Evolutionary conservation across 371 early-diverging fungal species (phyloP).

Genomic region (Circinella umbellata): DNA sequence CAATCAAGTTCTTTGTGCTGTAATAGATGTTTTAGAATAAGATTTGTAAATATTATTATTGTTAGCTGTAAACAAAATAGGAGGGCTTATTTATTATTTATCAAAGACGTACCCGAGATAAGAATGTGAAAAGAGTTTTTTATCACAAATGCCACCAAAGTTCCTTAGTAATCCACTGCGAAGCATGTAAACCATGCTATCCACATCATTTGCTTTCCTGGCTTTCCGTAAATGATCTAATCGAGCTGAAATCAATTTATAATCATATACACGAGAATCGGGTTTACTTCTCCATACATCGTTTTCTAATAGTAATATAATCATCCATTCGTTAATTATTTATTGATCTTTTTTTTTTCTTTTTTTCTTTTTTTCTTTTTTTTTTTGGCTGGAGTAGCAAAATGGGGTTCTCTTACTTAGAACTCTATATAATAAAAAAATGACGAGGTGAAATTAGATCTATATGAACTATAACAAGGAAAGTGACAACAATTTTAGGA

Average conservation of each 20-base stretch:
- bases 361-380: neutral
- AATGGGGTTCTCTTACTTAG: conserved; percentile 5
- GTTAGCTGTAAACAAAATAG: no score
- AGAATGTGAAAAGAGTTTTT: conserved; percentile 60
- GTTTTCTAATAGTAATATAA: conserved; percentile 37
- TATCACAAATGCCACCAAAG: conserved; percentile 75
- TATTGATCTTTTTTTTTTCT: neutral
- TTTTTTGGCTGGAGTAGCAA: neutral
- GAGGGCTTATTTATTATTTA: no score
- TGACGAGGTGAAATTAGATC: no score
- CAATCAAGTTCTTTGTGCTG: conserved; percentile 73
- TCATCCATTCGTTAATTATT: no score
- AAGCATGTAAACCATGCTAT: conserved; percentile 64
- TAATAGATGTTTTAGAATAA: neutral
- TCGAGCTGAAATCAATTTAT: conserved; percentile 62
- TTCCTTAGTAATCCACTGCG: conserved; percentile 71
- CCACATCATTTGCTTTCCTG: conserved; percentile 55
- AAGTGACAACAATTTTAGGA: neutral
- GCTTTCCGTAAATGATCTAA: conserved; percentile 59
- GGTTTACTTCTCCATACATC: conserved; percentile 64
- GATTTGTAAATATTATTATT: neutral
- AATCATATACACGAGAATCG: conserved; percentile 67
- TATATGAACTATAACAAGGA: no score
- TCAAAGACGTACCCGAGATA: conserved; percentile 50
- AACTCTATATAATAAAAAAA: conserved; percentile 2